These are phyloP conservation scores for Dimocarpus longan DNA, from an alignment of 345 rosid genomes.

Conservation along the genomic window DNA sequence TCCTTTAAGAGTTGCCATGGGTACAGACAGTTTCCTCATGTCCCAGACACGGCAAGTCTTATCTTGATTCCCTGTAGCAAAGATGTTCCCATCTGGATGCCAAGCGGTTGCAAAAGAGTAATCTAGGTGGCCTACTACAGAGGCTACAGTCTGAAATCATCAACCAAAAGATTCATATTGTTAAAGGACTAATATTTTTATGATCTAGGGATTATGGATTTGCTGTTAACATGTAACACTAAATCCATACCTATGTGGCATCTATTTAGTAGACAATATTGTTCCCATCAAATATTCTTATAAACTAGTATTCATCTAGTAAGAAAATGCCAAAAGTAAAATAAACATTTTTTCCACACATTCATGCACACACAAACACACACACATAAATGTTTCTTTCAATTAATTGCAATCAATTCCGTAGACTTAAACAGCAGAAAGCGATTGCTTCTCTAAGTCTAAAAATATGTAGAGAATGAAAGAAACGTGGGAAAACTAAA, in stretches of 20 bases:
- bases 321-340: not conserved
- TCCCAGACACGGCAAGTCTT: constrained; percentile 74
- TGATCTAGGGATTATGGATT: not conserved
- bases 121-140: constrained; percentile 54
- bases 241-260: not conserved
- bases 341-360: not conserved
- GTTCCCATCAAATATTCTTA: not conserved
- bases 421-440: not conserved
- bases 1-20: constrained; percentile 53
- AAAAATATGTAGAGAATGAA: not conserved
- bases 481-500: not conserved
- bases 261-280: not conserved
- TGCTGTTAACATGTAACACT: not conserved
- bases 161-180: not conserved
- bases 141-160: constrained; percentile 38
- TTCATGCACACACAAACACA: too few species aligned
- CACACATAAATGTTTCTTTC: too few species aligned
- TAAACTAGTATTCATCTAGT: not conserved
- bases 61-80: constrained; percentile 72
- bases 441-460: not conserved
- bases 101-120: constrained; percentile 70
- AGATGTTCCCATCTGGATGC: constrained; percentile 58
- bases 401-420: not conserved
- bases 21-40: constrained; percentile 43
- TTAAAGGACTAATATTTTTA: not conserved